A percentile compares a stretch with the other conserved stretches of the same genome.
Evolutionary conservation across 768 basidiomycete genomes (phyloP).

Genomic region (Mycena galericulata): DNA sequence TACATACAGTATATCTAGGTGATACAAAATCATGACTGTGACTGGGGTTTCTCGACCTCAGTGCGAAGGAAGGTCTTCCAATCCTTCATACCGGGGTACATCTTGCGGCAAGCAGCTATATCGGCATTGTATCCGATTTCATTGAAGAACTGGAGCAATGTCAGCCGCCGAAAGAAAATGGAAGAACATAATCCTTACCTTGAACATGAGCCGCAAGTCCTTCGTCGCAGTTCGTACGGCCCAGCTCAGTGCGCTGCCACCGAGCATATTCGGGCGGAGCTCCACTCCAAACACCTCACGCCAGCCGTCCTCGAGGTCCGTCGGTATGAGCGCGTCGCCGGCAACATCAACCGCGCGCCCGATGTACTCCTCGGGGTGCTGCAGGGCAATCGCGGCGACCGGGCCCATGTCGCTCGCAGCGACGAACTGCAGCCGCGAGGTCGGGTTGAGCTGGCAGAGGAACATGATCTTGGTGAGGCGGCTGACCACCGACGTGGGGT

Average conservation of each 20-base stretch:
- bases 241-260: conserved; percentile 30
- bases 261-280: conserved; percentile 22
- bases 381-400: conserved; percentile 17
- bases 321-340: conserved; percentile 18
- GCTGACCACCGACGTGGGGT: conserved; percentile 13
- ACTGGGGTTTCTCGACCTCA: conserved; percentile 1
- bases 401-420: conserved; percentile 21
- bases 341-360: conserved; percentile 16
- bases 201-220: conserved; percentile 29
- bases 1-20: too few relatives aligned
- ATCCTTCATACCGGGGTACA: conserved; percentile 26
- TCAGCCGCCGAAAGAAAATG: background rate
- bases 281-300: conserved; percentile 25
- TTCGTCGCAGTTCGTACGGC: conserved; percentile 20
- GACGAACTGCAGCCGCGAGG: conserved; percentile 22
- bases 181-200: conserved; percentile 5
- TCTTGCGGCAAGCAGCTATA: conserved; percentile 6
- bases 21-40: too few relatives aligned
- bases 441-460: conserved; percentile 24
- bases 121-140: conserved; percentile 26
- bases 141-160: conserved; percentile 21
- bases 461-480: conserved; percentile 29
- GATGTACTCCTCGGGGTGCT: conserved; percentile 11
- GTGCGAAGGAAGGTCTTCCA: conserved; percentile 23
- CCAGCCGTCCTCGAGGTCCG: conserved; percentile 21